Evolutionary conservation across 2,329 filamentous ascomycete species (phyloP).

Genomic region (Fusarium foetens): DNA sequence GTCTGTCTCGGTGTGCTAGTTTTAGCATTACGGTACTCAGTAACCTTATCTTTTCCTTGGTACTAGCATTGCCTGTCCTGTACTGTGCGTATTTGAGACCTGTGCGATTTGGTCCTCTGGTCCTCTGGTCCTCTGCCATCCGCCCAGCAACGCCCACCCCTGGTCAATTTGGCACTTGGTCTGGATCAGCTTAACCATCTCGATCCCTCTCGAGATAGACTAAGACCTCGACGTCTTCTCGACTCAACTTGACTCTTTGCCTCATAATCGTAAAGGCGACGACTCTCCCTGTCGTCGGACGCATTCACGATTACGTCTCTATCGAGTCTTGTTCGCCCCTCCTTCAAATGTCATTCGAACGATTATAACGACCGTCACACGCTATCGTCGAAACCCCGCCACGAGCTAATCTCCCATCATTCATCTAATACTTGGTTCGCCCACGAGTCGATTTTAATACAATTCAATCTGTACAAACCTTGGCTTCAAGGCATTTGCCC

Average conservation of each 20-base stretch:
- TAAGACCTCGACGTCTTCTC: slow-evolving; percentile 27
- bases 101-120: slow-evolving; percentile 25
- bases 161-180: slow-evolving; percentile 37
- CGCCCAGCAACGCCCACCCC: slow-evolving; percentile 43
- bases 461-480: slow-evolving; percentile 3
- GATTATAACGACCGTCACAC: slow-evolving; percentile 47
- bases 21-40: slow-evolving; percentile 26
- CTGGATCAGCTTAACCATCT: slow-evolving; percentile 34
- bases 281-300: slow-evolving; percentile 13
- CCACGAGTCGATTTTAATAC: slow-evolving; percentile 24
- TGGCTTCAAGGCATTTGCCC: slow-evolving; percentile 10
- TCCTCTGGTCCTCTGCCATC: slow-evolving; percentile 31
- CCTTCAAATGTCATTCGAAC: slow-evolving; percentile 48
- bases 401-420: slow-evolving; percentile 35
- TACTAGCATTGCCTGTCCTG: slow-evolving; percentile 4
- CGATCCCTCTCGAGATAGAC: slow-evolving; percentile 32
- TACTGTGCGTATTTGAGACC: slow-evolving; percentile 37
- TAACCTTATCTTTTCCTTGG: slow-evolving; percentile 28
- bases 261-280: slow-evolving; percentile 32
- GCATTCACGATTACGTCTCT: slow-evolving; percentile 26
- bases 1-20: slow-evolving; percentile 29
- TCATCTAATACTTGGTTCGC: slow-evolving; percentile 21
- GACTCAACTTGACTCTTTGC: slow-evolving; percentile 15
- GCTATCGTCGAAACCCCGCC: slow-evolving; percentile 42
- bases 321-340: slow-evolving; percentile 39